Evolutionary conservation across 1,284 basidiomycete genomes (phyloP).

Genomic region (Melampsora americana): DNA sequence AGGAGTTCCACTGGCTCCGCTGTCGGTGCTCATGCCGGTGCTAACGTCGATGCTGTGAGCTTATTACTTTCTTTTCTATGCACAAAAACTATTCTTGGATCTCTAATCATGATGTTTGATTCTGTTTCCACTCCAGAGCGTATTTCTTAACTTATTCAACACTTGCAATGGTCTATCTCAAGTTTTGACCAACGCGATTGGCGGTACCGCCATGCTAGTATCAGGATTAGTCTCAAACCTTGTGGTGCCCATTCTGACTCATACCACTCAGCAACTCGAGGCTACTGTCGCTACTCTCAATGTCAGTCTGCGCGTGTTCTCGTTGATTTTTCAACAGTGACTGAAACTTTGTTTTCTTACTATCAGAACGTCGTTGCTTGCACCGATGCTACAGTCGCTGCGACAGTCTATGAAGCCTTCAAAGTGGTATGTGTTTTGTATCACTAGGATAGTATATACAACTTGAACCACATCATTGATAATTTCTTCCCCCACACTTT

Average conservation of each 20-base stretch:
- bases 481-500: not conserved
- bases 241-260: not conserved
- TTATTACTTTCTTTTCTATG: not conserved
- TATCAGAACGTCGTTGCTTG: conserved; percentile 6
- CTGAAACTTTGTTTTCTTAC: not conserved
- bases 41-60: not conserved
- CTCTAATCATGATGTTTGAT: not conserved
- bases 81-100: not conserved
- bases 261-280: not conserved
- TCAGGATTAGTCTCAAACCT: not conserved
- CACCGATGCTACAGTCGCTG: not conserved
- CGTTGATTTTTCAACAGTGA: not conserved
- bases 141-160: not conserved
- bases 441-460: not conserved
- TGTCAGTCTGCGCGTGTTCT: not conserved
- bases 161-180: not conserved
- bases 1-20: not conserved
- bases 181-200: not conserved
- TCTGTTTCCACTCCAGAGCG: not conserved
- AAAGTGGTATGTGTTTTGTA: not conserved
- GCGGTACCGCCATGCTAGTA: not conserved
- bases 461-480: not conserved
- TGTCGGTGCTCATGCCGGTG: not conserved
- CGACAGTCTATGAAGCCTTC: not conserved
- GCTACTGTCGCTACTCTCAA: not conserved